Evolutionary conservation across 139 green algal species (phyloP).

Genomic region (Gonium pectorale): DNA sequence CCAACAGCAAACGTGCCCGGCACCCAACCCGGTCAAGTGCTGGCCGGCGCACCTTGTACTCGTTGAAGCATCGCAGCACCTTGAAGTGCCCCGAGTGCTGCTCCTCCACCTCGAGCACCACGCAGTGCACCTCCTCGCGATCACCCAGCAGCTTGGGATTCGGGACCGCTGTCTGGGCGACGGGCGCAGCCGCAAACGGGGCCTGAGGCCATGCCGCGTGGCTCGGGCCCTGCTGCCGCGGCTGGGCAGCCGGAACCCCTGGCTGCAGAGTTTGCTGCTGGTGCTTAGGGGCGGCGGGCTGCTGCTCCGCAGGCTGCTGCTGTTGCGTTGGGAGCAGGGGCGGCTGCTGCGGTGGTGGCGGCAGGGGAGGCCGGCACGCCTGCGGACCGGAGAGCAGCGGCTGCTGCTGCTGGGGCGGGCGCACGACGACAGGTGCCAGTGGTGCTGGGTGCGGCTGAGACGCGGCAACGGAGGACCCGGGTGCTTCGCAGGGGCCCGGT

Average conservation of each 20-base stretch:
- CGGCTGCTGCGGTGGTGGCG: not conserved
- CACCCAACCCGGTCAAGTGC: no score
- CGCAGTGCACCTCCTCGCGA: constrained; percentile 56
- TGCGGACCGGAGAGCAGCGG: not conserved
- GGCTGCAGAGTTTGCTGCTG: no score
- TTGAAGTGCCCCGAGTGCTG: constrained; percentile 18
- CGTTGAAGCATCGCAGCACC: constrained; percentile 64
- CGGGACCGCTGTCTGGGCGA: no score
- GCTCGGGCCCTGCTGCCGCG: not conserved
- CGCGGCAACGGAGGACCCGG: no score
- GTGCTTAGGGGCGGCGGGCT: no score
- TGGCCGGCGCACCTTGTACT: constrained; percentile 52
- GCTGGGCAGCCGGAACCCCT: no score
- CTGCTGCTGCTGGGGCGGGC: not conserved
- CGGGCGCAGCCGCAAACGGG: no score
- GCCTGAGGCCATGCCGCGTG: no score
- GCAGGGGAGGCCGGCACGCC: not conserved
- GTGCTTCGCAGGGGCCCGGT: not conserved
- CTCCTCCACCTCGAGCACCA: constrained; percentile 49
- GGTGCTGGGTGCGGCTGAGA: no score
- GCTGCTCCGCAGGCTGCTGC: no score
- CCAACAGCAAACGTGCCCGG: no score
- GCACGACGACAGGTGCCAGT: not conserved
- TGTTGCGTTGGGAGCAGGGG: no score
- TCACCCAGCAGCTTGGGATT: constrained; percentile 43